These are phyloP conservation scores for Fusarium burgessii DNA, from an alignment of 2,329 filamentous ascomycete species.

Conservation along the genomic window DNA sequence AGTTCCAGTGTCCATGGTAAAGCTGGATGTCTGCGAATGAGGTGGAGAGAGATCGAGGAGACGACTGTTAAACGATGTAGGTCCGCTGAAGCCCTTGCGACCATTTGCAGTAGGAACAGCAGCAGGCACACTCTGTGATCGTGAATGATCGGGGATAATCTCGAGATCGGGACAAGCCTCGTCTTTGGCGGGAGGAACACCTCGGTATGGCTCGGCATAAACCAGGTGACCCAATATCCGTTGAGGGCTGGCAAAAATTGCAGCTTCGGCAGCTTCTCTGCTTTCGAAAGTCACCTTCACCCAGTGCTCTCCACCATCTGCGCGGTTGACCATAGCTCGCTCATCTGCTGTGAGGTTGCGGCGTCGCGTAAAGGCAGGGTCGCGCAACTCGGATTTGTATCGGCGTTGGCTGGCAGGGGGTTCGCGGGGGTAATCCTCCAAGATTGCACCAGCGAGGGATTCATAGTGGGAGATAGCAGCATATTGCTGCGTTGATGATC, in stretches of 20 bases:
- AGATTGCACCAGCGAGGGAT: conserved; percentile 84
- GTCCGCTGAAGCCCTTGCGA: conserved; percentile 48
- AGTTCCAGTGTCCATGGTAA: conserved; percentile 69
- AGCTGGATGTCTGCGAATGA: conserved; percentile 63
- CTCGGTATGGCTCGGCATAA: conserved; percentile 76
- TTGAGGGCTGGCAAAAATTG: conserved; percentile 77
- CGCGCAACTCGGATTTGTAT: conserved; percentile 80
- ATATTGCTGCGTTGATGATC: conserved; percentile 75
- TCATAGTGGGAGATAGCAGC: conserved; percentile 92
- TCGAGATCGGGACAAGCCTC: conserved; percentile 69
- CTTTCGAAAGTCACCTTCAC: conserved; percentile 88
- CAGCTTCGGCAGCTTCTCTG: conserved; percentile 75
- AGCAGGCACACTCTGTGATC: conserved; percentile 54
- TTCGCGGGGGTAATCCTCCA: conserved; percentile 91
- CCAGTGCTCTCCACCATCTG: conserved; percentile 90
- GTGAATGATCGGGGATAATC: conserved; percentile 48
- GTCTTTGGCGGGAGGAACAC: conserved; percentile 73
- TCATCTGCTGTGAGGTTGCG: conserved; percentile 77
- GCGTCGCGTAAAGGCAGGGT: conserved; percentile 76
- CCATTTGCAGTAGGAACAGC: conserved; percentile 43
- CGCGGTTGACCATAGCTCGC: conserved; percentile 81
- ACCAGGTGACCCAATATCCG: conserved; percentile 77
- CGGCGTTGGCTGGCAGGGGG: conserved; percentile 77
- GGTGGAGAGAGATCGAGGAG: conserved; percentile 57
- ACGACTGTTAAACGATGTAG: conserved; percentile 53